Evolutionary conservation across 1,284 basidiomycete species (phyloP), one percentile per base, ranked within the genome.

Genomic region (Ganoderma boninense): DNA sequence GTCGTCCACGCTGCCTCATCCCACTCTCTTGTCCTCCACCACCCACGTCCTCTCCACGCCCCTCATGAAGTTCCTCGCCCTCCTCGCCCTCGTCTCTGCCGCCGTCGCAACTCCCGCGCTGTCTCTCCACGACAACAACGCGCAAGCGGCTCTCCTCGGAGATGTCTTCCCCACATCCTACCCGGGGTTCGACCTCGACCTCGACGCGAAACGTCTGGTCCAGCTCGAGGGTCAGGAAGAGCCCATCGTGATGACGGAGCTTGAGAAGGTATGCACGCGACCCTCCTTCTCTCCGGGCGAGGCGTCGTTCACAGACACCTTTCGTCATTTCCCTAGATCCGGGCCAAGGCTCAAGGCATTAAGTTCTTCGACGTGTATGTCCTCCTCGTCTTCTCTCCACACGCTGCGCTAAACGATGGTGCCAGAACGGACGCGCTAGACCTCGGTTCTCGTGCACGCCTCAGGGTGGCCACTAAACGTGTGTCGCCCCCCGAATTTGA

Each of bases 351-450:
- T 56, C 86, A 87, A 74, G 92, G 92, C 71, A 75, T 90, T 82
- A 91, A 88, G 67, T 97, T 96, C 86, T 94, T 97, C 83, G 96
- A 97, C 81, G 88, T 97, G 95, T 97, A 81, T 81, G 84, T 76
- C 69, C 66, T 70, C 73, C 66, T 26, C 60, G 60, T 62, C 4
- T n/a, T 44, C 40, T 62, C 7, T 42, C 40, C 42, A 43, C 60
- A 26, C 60, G n/a, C 43, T 62, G 42, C 42, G 40, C 60, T 62
- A 62, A 62, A 26, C 67, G 69, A 75, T 75, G 69, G 62, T 71
- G 77, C 59, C 77, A 96, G 95, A 64, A 96, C 95, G 62, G 94
- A 96, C 63, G 88, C 92, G 32, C 88, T 83, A 75, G 84, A 89
- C 65, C 84, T 93, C 52, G 90, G 86, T 43, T 79, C 82, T n/a